Evolutionary conservation across 495 filamentous ascomycete genomes (phyloP).

Genomic region (Penicillium paradoxum): DNA sequence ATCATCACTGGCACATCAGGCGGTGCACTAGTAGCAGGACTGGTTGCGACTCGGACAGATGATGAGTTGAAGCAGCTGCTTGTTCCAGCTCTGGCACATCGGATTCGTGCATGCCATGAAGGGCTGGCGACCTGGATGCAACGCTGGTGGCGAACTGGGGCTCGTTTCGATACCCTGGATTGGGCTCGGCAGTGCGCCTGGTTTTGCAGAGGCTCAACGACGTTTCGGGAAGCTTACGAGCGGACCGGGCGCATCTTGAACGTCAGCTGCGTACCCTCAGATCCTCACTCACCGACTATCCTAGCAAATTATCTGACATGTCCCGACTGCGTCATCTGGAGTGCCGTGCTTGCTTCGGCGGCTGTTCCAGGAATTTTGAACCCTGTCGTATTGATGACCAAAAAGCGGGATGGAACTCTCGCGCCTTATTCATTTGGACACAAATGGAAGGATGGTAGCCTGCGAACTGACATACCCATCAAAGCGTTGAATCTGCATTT

Average conservation of each 20-base stretch:
- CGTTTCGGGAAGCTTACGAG: constrained; percentile 92
- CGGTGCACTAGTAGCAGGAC: constrained; percentile 82
- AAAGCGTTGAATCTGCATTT: constrained; percentile 91
- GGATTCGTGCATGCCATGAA: constrained; percentile 83
- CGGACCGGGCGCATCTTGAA: constrained; percentile 92
- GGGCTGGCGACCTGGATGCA: constrained; percentile 65
- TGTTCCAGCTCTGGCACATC: constrained; percentile 76
- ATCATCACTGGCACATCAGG: constrained; percentile 96
- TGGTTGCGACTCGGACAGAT: constrained; percentile 86
- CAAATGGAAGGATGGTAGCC: constrained; percentile 96
- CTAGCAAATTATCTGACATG: constrained; percentile 89
- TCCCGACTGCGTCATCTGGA: constrained; percentile 98
- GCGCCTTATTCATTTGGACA: constrained; percentile 88
- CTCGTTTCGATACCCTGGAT: constrained; percentile 85
- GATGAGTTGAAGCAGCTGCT: constrained; percentile 81
- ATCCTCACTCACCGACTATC: constrained; percentile 89
- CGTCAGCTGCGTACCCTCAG: constrained; percentile 93
- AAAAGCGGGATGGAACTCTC: constrained; percentile 68
- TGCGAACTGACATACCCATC: constrained; percentile 93
- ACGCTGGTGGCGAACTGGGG: constrained; percentile 89
- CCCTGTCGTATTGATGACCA: constrained; percentile 96
- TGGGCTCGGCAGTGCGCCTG: constrained; percentile 85
- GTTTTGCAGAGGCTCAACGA: constrained; percentile 85
- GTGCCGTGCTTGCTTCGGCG: constrained; percentile 88
- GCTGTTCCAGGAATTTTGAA: constrained; percentile 95